Conservation (phyloP, 495 filamentous ascomycete species). For the Acidiella bohemica region DNA sequence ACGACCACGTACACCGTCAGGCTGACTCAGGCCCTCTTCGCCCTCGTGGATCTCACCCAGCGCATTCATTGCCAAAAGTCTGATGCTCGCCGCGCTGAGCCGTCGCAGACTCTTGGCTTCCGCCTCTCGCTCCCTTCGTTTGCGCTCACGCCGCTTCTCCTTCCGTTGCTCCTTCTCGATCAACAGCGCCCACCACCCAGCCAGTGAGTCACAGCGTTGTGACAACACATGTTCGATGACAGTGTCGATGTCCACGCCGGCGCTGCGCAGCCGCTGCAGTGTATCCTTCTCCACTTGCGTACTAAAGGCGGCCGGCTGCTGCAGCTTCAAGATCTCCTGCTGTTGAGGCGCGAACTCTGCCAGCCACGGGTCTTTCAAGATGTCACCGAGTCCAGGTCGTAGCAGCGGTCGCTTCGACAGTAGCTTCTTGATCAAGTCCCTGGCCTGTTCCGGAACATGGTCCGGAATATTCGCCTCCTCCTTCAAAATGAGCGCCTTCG, state of each 20-base stretch:
- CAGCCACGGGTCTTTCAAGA: constrained; percentile 79
- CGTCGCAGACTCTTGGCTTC: constrained; percentile 70
- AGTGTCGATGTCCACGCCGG: constrained; percentile 84
- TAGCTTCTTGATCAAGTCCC: constrained; percentile 56
- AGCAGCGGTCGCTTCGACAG: constrained; percentile 81
- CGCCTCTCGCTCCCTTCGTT: constrained; percentile 67
- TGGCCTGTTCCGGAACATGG: constrained; percentile 61
- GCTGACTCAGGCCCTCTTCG: constrained; percentile 32
- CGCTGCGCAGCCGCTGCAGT: constrained; percentile 83
- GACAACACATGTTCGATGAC: constrained; percentile 89
- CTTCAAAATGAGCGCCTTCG: constrained; percentile 69
- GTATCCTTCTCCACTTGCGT: constrained; percentile 84
- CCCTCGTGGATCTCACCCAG: constrained; percentile 61
- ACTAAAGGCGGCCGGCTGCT: constrained; percentile 72
- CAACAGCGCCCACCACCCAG: constrained; percentile 91
- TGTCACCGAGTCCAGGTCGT: constrained; percentile 73
- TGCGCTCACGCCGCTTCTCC: constrained; percentile 65
- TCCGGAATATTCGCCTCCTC: constrained; percentile 77
- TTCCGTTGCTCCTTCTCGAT: constrained; percentile 95
- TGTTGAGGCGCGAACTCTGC: constrained; percentile 79
- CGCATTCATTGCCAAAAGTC: constrained; percentile 55
- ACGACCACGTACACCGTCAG: constrained; percentile 28
- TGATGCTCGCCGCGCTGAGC: constrained; percentile 72
- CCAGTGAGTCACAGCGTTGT: constrained; percentile 74
- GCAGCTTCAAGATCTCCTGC: constrained; percentile 74